Conservation (phyloP, 495 filamentous ascomycete genomes). For the Recurvomyces mirabilis region DNA sequence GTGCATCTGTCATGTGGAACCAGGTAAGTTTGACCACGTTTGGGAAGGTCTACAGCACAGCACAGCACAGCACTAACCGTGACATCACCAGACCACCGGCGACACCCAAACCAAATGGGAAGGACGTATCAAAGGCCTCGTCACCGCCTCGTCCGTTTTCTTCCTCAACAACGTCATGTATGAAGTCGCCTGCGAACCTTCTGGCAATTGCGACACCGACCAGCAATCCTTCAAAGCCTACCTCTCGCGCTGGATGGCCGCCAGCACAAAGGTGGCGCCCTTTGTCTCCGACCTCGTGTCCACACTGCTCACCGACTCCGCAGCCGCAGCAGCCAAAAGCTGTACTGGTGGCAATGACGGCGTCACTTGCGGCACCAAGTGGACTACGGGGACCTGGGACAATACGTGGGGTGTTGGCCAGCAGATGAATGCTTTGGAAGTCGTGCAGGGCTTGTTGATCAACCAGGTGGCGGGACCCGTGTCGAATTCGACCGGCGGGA, state of each 20-base stretch:
- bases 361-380: conserved; percentile 35
- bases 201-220: conserved; percentile 56
- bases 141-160: conserved; percentile 38
- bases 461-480: conserved; percentile 32
- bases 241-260: conserved; percentile 57
- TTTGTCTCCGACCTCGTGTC: conserved; percentile 45
- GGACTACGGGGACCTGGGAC: conserved; percentile 40
- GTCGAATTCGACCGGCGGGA: conserved; percentile 28
- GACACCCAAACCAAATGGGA: conserved; percentile 11
- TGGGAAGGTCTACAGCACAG: too few relatives aligned
- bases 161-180: conserved; percentile 44
- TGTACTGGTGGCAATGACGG: conserved; percentile 47
- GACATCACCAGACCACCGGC: conserved; percentile 19
- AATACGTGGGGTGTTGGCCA: conserved; percentile 42
- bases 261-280: conserved; percentile 54
- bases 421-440: conserved; percentile 49
- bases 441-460: conserved; percentile 45
- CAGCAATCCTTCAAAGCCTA: conserved; percentile 68
- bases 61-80: too few relatives aligned
- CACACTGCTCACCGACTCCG: conserved; percentile 45
- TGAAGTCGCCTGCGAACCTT: conserved; percentile 60
- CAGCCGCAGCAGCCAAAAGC: conserved; percentile 47
- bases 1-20: conserved; percentile 71
- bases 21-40: conserved; percentile 33
- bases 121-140: conserved; percentile 11